phyloP scores from a whole-genome alignment of 257 asterid genomes.

The Eustoma russellianum region DNA sequence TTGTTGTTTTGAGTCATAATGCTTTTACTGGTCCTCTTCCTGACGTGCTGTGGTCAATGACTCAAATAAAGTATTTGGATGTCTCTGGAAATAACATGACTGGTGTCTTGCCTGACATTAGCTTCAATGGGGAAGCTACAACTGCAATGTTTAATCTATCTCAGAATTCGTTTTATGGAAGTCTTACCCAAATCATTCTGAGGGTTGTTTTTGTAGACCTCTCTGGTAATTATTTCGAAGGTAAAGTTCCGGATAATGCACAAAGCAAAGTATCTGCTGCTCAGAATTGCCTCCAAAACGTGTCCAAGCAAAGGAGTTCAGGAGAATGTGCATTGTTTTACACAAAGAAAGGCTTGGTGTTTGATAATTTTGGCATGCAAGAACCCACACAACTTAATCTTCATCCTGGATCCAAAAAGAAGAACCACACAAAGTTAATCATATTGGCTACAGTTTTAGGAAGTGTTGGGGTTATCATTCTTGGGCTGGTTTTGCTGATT shows the following conservation, averaged over 20 bases:
- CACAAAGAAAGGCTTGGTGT: slow-evolving; percentile 15
- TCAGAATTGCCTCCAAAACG: slow-evolving; percentile 35
- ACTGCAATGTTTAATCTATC: slow-evolving; percentile 46
- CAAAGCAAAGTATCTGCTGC: slow-evolving; percentile 5
- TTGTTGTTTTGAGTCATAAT: slow-evolving; percentile 25
- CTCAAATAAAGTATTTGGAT: slow-evolving; percentile 33
- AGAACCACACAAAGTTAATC: slow-evolving; percentile 14
- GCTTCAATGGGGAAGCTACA: slow-evolving; percentile 12
- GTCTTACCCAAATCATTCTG: slow-evolving; percentile 16
- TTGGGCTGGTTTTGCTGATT: slow-evolving; percentile 21
- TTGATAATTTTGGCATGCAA: neutral
- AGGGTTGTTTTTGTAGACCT: slow-evolving; percentile 29
- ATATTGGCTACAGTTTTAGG: slow-evolving; percentile 51
- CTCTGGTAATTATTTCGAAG: slow-evolving; percentile 46
- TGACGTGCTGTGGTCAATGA: slow-evolving; percentile 22
- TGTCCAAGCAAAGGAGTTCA: slow-evolving; percentile 25
- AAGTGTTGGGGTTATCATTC: slow-evolving; percentile 41
- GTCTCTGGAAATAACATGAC: slow-evolving; percentile 51
- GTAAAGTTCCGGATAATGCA: slow-evolving; percentile 25
- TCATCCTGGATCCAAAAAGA: neutral
- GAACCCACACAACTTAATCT: slow-evolving; percentile 6
- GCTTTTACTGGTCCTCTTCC: slow-evolving; percentile 32
- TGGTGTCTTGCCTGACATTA: slow-evolving; percentile 26
- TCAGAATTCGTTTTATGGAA: slow-evolving; percentile 50
- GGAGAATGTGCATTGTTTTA: slow-evolving; percentile 39